Evolutionary conservation across 352 stramenopile species (phyloP).

Genomic region (Pythium plurisporium): DNA sequence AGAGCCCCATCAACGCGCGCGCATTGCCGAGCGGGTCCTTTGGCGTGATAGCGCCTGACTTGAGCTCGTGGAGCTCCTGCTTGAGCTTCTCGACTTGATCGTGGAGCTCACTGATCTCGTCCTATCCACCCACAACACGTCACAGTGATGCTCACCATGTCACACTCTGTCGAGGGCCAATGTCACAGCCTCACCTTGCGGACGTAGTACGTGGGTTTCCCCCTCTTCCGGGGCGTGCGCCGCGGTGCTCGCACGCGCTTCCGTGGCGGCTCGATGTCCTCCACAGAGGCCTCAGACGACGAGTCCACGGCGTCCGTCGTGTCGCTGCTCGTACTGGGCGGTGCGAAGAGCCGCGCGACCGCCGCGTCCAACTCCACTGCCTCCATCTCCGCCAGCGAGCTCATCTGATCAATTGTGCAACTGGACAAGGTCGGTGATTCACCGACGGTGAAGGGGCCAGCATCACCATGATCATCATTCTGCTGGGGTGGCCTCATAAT

Average conservation of each 20-base stretch:
- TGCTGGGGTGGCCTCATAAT: neutral
- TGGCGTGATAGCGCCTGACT: neutral
- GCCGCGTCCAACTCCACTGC: neutral
- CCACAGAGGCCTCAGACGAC: neutral
- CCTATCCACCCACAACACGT: neutral
- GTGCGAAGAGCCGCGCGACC: neutral
- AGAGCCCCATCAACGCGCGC: neutral
- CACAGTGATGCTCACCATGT: too few relatives aligned
- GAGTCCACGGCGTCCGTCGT: neutral
- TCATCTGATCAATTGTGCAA: too few relatives aligned
- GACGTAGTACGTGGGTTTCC: slow-evolving; percentile 10
- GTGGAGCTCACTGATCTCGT: slow-evolving; percentile 13
- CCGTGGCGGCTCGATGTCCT: neutral
- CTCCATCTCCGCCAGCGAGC: too few relatives aligned
- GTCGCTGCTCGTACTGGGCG: neutral
- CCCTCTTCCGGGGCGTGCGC: slow-evolving; percentile 1
- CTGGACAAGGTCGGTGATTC: too few relatives aligned
- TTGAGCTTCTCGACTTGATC: slow-evolving; percentile 7
- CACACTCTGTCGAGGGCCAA: neutral
- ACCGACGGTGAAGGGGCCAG: too few relatives aligned
- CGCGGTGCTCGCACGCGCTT: neutral
- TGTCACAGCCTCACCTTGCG: slow-evolving; percentile 3
- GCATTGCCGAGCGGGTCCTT: neutral
- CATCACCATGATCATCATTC: neutral
- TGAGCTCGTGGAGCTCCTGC: neutral